Evolutionary conservation across 495 filamentous ascomycete genomes (phyloP).

Genomic region (Trichoderma virens): DNA sequence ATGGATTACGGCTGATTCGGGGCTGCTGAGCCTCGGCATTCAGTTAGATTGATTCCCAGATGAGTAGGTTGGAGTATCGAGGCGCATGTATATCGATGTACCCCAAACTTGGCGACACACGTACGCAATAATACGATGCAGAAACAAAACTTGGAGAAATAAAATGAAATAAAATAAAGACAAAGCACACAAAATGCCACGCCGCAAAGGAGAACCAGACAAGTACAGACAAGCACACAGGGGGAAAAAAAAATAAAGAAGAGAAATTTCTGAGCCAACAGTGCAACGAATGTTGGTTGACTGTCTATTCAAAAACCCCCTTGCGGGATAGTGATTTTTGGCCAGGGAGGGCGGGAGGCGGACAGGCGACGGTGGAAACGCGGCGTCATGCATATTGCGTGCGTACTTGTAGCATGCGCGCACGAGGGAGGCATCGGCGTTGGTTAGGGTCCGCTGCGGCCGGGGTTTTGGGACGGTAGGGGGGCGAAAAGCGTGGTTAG

Average conservation of each 20-base stretch:
- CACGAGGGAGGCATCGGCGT: not conserved
- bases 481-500: not conserved
- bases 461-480: not conserved
- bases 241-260: not conserved
- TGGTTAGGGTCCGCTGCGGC: not conserved
- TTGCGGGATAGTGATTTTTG: not conserved
- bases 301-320: too few species aligned
- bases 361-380: not conserved
- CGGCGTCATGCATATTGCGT: constrained; percentile 4
- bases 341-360: not conserved
- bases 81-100: not conserved
- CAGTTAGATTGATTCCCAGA: not conserved
- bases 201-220: not conserved
- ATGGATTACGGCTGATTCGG: not conserved
- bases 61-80: too few species aligned
- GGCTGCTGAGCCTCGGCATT: not conserved
- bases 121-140: not conserved
- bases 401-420: not conserved
- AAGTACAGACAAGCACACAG: not conserved
- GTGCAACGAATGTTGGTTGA: too few species aligned
- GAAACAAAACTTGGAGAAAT: too few species aligned
- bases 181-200: not conserved
- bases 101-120: not conserved
- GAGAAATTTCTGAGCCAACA: not conserved
- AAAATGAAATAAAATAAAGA: not conserved